Percentiles rank a stretch among this genome's conserved stretches.
These are phyloP conservation scores for Amanita jacksonii DNA, from an alignment of 768 basidiomycete genomes.

Conservation along the genomic window DNA sequence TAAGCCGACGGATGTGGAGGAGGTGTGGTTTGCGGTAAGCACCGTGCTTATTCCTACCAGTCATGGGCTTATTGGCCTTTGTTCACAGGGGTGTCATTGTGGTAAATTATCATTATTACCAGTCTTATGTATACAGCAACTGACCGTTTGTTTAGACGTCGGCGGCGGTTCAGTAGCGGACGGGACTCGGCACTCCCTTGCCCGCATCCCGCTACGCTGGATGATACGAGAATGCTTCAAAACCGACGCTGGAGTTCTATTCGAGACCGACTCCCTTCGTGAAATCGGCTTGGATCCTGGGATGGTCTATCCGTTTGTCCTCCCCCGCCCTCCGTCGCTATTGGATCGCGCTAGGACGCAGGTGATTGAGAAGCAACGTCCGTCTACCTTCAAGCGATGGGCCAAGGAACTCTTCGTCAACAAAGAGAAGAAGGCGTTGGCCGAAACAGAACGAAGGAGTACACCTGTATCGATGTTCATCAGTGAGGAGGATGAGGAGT, in stretches of 20 bases:
- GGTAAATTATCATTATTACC: slow-evolving; percentile 22
- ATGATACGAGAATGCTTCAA: slow-evolving; percentile 68
- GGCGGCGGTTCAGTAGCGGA: slow-evolving; percentile 48
- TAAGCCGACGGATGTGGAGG: slow-evolving; percentile 33
- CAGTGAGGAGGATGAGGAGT: slow-evolving; percentile 33
- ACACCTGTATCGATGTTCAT: too few species aligned
- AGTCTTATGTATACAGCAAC: too few species aligned
- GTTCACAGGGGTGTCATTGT: slow-evolving; percentile 38
- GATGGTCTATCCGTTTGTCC: slow-evolving; percentile 34
- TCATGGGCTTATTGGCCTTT: too few species aligned
- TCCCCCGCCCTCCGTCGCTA: slow-evolving; percentile 27
- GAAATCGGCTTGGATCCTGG: slow-evolving; percentile 41
- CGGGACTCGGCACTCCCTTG: slow-evolving; percentile 35
- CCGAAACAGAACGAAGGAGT: too few species aligned
- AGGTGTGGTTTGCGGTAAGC: slow-evolving; percentile 61
- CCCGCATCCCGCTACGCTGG: too few species aligned
- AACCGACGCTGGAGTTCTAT: slow-evolving; percentile 50
- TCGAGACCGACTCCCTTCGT: slow-evolving; percentile 35
- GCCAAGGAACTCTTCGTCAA: too few species aligned
- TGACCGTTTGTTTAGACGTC: slow-evolving; percentile 37
- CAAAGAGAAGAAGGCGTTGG: too few species aligned
- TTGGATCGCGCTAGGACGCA: too few species aligned
- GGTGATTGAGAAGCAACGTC: too few species aligned
- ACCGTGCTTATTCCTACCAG: neutral
- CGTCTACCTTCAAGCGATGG: too few species aligned